Evolutionary conservation across 2,329 filamentous ascomycete species (phyloP).

Genomic region (Alternaria longipes): DNA sequence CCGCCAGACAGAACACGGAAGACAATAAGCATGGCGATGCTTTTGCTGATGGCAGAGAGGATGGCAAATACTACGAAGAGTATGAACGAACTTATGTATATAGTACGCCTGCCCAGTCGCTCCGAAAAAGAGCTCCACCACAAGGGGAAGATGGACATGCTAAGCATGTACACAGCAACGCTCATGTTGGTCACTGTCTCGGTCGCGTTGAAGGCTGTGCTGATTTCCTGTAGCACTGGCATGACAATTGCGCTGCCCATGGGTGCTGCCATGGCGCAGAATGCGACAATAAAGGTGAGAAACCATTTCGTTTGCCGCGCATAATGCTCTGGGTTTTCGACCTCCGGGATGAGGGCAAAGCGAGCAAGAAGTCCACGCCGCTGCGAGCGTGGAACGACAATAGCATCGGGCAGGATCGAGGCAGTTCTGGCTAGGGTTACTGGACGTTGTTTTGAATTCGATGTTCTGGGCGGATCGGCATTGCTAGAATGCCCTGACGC

Average conservation of each 20-base stretch:
- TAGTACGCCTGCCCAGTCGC: conserved; percentile 47
- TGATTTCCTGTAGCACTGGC: conserved; percentile 55
- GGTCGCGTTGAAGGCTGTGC: conserved; percentile 41
- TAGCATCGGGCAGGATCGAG: conserved; percentile 51
- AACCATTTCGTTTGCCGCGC: conserved; percentile 80
- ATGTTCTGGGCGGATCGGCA: conserved; percentile 6
- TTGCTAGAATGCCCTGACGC: conserved; percentile 27
- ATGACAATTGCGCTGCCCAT: conserved; percentile 87
- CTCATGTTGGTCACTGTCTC: conserved; percentile 51
- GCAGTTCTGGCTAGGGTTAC: conserved; percentile 37
- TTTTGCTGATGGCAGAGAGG: conserved; percentile 46
- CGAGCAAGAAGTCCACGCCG: conserved; percentile 77
- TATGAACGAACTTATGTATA: conserved; percentile 49
- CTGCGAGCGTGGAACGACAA: conserved; percentile 61
- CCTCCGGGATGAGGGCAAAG: conserved; percentile 78
- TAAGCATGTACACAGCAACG: conserved; percentile 54
- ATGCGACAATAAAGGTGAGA: conserved; percentile 78
- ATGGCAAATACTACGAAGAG: conserved; percentile 47
- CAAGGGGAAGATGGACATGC: conserved; percentile 53
- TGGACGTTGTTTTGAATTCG: conserved; percentile 21
- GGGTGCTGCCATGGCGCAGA: conserved; percentile 80
- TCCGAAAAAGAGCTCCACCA: conserved; percentile 54
- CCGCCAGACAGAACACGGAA: conserved; percentile 49
- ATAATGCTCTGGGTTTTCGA: conserved; percentile 79
- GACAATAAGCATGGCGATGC: conserved; percentile 51